Percentiles rank a stretch among this genome's conserved stretches.
Evolutionary conservation across 83 land plant species (phyloP).

Genomic region (Picea abies): DNA sequence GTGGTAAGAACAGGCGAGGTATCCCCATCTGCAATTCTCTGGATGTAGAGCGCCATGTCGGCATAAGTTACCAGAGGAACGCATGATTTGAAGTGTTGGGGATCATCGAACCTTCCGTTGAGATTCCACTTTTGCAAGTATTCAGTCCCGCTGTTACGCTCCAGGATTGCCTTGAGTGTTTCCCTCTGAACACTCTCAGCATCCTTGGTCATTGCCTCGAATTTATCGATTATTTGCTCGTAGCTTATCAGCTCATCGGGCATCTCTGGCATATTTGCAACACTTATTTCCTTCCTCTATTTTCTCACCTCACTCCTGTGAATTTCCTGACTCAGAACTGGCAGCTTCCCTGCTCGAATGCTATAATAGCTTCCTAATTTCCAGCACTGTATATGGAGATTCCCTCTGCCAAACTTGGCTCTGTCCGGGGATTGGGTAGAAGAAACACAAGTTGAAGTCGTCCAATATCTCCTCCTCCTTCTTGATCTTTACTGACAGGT

Average conservation of each 20-base stretch:
- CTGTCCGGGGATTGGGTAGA: too few relatives aligned
- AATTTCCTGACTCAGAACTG: too few relatives aligned
- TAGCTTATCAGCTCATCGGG: neutral
- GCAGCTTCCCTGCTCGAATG: too few relatives aligned
- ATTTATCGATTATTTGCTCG: conserved; percentile 50
- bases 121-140: conserved; percentile 55
- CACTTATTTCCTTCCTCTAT: too few relatives aligned
- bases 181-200: conserved; percentile 54
- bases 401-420: too few relatives aligned
- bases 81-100: conserved; percentile 50
- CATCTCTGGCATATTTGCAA: neutral
- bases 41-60: conserved; percentile 69
- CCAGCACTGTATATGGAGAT: too few relatives aligned
- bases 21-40: conserved; percentile 67
- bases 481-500: too few relatives aligned
- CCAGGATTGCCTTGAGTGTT: conserved; percentile 49
- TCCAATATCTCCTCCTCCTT: too few relatives aligned
- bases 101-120: conserved; percentile 49
- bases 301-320: neutral
- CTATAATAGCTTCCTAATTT: too few relatives aligned
- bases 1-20: conserved; percentile 53
- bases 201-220: conserved; percentile 51
- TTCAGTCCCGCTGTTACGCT: conserved; percentile 54
- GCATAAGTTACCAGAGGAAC: conserved; percentile 63
- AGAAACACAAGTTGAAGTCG: too few relatives aligned